A percentile compares a stretch with the other conserved stretches of the same genome.
These are phyloP conservation scores for Rhododendron molle DNA, from an alignment of 148 eudicot genomes.

Conservation along the genomic window DNA sequence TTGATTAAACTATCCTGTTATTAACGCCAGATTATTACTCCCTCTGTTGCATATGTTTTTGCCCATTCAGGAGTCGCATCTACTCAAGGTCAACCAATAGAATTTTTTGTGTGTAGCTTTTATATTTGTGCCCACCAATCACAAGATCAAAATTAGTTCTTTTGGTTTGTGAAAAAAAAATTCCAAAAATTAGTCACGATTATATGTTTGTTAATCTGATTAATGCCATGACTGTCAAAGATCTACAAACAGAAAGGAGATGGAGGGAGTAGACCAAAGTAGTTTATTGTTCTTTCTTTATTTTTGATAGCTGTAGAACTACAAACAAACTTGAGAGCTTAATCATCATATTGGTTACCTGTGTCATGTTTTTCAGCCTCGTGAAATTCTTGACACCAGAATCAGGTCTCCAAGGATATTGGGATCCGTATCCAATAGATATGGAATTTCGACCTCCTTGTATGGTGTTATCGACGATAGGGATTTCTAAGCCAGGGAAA, in stretches of 20 bases:
- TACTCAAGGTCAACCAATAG: neutral
- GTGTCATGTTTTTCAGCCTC: constrained; percentile 45
- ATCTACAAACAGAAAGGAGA: neutral
- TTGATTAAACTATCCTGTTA: neutral
- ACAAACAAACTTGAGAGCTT: neutral
- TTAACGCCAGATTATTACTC: neutral
- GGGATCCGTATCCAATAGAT: constrained; percentile 98
- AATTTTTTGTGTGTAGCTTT: neutral
- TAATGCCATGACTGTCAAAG: neutral
- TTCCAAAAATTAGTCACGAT: neutral
- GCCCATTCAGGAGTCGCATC: neutral
- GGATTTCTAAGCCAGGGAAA: constrained; percentile 95
- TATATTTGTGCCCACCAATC: neutral
- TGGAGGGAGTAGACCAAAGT: neutral
- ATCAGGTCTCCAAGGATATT: constrained; percentile 84
- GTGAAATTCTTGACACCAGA: constrained; percentile 92
- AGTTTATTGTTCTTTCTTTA: neutral
- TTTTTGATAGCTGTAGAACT: neutral
- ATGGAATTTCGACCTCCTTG: constrained; percentile 97
- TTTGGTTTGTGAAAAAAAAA: neutral
- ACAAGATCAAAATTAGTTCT: neutral
- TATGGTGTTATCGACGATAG: constrained; percentile 94
- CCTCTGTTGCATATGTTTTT: neutral
- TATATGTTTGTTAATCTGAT: neutral
- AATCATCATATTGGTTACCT: neutral